Base-by-base conservation (phyloP, 805 yeast species). In the Kregervanrija fluxuum region DNA sequence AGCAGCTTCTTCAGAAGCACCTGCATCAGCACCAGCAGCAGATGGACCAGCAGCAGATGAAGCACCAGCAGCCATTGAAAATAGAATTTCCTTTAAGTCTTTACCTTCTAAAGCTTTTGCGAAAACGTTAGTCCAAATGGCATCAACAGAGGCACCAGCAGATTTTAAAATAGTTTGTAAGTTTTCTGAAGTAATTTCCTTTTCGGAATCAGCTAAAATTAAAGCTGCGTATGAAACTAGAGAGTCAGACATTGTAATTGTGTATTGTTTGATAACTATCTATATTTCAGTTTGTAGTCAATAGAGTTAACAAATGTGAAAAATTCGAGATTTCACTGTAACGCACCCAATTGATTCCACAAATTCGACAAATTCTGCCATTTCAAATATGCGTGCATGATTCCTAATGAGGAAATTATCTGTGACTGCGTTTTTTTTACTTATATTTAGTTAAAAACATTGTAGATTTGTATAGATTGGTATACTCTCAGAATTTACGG, bases 221-320 rank as follows among this genome's bases (percentile, higher is more conserved):
- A 91, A 82, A 68, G 98, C 96, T 71, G 99, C 98, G 85, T 88
- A 89, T 62, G 96, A 85, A 68, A 88, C 87, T 68, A 91, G 82
- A 66, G 95, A 80, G 80, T 89, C 95, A 71, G 95, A 85, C 95
- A 87, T 87, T 70, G 60, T 70, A 42, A 38, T 32, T 47, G 31
- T 41, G 14, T 40, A 34, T 39, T 22, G 28, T 6, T 22, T 22
- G 28, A 22, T 39, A 12, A 22, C 13, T 35, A 17, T n/a, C 17
- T 33, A 13, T 30, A 6, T 30, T 14, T 31, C n/a, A 39, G 12
- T 12, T 36, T 13, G 22, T 36, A 10, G 15, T 13, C 38, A 22
- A 22, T 22, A 22, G 28, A 5, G 8, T 22, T 22, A 22, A 22
- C 28, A 22, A 22, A 22, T 22, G 28, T 13, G 41, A 28, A 14